phyloP scores from a whole-genome alignment of 2,329 filamentous ascomycete species.

The Cryphonectria naterciae region DNA sequence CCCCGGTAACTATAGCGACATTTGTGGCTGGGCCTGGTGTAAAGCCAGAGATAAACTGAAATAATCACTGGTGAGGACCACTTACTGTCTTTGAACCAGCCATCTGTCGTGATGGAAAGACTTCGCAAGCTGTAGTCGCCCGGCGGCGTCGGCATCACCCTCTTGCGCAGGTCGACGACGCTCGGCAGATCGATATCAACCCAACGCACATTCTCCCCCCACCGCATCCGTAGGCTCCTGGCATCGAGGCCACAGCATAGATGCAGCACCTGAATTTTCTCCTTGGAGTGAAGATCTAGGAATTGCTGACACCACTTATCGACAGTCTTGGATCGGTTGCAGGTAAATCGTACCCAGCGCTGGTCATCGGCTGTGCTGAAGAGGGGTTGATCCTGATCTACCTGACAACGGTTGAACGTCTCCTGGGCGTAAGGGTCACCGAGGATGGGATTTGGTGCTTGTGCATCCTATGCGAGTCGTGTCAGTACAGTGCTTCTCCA shows the following conservation, averaged over 20 bases:
- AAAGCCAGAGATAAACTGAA: too few species aligned
- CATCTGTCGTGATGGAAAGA: slow-evolving; percentile 15
- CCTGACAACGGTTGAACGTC: slow-evolving; percentile 16
- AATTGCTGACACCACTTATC: slow-evolving; percentile 25
- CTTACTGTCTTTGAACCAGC: slow-evolving; percentile 18
- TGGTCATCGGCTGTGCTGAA: slow-evolving; percentile 9
- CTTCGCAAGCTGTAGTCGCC: slow-evolving; percentile 23
- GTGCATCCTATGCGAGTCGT: slow-evolving; percentile 7
- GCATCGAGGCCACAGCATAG: slow-evolving; percentile 27
- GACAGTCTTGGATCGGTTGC: slow-evolving; percentile 14
- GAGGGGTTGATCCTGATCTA: slow-evolving; percentile 2
- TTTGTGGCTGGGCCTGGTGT: background rate
- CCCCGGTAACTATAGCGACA: background rate
- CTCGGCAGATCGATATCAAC: slow-evolving; percentile 25
- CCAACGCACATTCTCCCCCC: slow-evolving; percentile 23
- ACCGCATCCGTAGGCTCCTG: slow-evolving; percentile 17
- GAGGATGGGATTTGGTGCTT: slow-evolving; percentile 21
- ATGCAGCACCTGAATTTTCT: slow-evolving; percentile 25
- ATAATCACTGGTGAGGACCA: too few species aligned
- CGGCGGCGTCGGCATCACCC: background rate
- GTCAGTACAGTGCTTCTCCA: background rate
- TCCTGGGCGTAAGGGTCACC: slow-evolving; percentile 19
- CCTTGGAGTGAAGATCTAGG: background rate
- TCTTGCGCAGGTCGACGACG: slow-evolving; percentile 22
- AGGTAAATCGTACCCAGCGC: slow-evolving; percentile 21